Conservation (phyloP, 2,329 filamentous ascomycete species). For the Nemania serpens region DNA sequence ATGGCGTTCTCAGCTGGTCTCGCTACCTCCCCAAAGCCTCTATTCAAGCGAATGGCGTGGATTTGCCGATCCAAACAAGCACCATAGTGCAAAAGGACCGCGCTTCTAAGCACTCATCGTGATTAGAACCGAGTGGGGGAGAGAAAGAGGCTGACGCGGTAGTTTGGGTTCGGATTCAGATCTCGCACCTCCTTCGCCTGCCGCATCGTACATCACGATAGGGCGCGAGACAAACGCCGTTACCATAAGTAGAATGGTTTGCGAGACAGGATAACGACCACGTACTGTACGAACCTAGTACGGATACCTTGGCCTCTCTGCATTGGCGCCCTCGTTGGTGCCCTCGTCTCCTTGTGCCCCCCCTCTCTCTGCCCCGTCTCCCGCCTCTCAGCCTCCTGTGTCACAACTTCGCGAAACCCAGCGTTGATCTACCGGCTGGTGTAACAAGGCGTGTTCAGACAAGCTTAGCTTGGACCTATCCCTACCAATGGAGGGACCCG, state of each 20-base stretch:
- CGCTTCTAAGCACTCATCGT: not conserved
- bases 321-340: not conserved
- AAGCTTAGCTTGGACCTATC: conserved; percentile 11
- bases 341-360: not conserved
- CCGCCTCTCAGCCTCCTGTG: conserved; percentile 21
- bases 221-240: not conserved
- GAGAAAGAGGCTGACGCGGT: not conserved
- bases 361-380: not conserved
- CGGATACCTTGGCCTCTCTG: not conserved
- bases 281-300: not conserved
- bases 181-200: conserved; percentile 17
- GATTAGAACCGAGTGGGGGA: not conserved
- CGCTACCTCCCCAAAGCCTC: conserved; percentile 8
- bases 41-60: conserved; percentile 19
- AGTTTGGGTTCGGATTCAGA: conserved; percentile 14
- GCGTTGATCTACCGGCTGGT: conserved; percentile 15
- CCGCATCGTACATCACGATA: not conserved
- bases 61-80: conserved; percentile 18
- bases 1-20: conserved; percentile 20
- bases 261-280: not conserved
- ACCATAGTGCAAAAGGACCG: conserved; percentile 2
- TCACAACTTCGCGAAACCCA: conserved; percentile 16
- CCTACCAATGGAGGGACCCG: conserved; percentile 10
- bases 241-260: not conserved
- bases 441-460: conserved; percentile 20